A percentile compares a stretch with the other conserved stretches of the same genome.
These are phyloP conservation scores for Oxyria digyna DNA, from an alignment of 148 eudicot species.

Conservation along the genomic window DNA sequence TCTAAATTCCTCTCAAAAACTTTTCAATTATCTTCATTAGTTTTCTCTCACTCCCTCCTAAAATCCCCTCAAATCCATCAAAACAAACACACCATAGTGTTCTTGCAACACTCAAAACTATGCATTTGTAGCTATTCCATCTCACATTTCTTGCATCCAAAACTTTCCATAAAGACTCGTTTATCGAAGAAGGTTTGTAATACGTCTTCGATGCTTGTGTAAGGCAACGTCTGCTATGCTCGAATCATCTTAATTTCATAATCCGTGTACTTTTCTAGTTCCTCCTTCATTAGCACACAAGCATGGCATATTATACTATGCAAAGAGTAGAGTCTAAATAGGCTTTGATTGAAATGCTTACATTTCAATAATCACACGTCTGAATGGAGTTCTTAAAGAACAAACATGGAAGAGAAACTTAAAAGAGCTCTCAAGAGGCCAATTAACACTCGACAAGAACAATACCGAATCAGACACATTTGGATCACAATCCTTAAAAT, in stretches of 20 bases:
- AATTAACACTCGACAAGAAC: too few species aligned
- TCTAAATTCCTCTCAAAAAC: too few species aligned
- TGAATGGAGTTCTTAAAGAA: too few species aligned
- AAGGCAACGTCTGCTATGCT: constrained; percentile 78
- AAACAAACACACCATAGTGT: constrained; percentile 72
- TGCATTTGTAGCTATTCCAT: constrained; percentile 76
- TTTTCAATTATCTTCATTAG: too few species aligned
- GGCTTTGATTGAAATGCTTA: constrained; percentile 70
- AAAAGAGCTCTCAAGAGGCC: too few species aligned
- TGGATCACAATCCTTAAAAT: too few species aligned
- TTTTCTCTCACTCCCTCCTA: too few species aligned
- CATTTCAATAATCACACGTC: constrained; percentile 54
- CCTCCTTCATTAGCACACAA: constrained; percentile 70
- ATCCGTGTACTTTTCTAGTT: constrained; percentile 79
- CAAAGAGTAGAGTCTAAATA: constrained; percentile 57
- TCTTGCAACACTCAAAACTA: constrained; percentile 67
- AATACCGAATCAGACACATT: too few species aligned
- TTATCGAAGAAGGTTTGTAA: constrained; percentile 66
- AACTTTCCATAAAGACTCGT: constrained; percentile 76
- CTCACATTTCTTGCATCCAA: constrained; percentile 78
- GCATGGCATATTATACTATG: constrained; percentile 85
- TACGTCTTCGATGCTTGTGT: constrained; percentile 76
- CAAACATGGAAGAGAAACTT: too few species aligned
- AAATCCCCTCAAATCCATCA: too few species aligned
- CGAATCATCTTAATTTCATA: constrained; percentile 94